Evolutionary conservation across 2,329 filamentous ascomycete species (phyloP), one percentile per base, ranked within the genome.

Genomic region (Hypoxylon sp.): DNA sequence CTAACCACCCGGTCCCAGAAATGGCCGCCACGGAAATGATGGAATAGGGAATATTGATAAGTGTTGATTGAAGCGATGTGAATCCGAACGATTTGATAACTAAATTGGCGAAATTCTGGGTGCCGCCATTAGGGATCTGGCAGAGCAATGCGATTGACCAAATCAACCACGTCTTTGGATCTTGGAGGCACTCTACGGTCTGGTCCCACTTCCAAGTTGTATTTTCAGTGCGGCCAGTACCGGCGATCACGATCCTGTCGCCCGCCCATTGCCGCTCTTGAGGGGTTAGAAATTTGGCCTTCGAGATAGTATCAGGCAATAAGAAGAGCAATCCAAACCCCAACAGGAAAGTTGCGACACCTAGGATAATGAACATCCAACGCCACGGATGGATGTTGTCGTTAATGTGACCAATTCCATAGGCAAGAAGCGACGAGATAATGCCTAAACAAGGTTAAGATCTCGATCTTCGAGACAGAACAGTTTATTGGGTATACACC

Each of bases 81-180:
- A 88, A 88, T 7, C 85, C 84, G 55, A 89, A 88, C 3, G 84
- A 86, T 49, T 79, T 81, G 73, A 88, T 81, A 58, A 88, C 84
- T 36, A 88, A 81, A 72, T 87, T 89, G 43, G 84, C 84, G 52
- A 89, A 89, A 70, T 83, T 86, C 70, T 87, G 84, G 0, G 86
- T 87, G 23, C 88, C 88, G 32, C 87, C 87, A 67, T 90, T 90
- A 43, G 88, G 87, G 23, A 90, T 89, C 75, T 87, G 85, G 1
- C 82, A 85, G 2, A 85, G 75, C 3, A 89, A 67, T 21, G 84
- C 81, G 21, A 90, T 82, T 1, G 78, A 79, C 63, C 87, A 82
- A 49, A 90, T 82, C 51, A 89, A 78, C 87, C 86, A 90, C 0
- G 86, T 87, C 75, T 90, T 89, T 2, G 85, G 86, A 69, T 89